phyloP scores from a whole-genome alignment of 441 rosid species.

The Hura crepitans region DNA sequence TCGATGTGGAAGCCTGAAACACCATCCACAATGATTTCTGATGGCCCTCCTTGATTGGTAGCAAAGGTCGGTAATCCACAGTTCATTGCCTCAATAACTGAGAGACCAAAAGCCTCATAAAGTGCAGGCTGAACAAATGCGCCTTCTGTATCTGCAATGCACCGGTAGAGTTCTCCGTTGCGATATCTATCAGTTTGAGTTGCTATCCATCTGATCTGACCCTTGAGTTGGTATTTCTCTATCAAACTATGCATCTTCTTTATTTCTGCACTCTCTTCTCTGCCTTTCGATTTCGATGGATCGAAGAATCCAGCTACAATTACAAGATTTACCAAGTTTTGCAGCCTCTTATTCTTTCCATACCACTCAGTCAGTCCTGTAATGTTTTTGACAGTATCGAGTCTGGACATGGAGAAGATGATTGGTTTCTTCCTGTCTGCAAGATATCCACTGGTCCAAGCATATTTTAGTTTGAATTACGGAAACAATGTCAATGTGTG shows the following conservation, averaged over 20 bases:
- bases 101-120: slow-evolving; percentile 88
- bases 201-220: slow-evolving; percentile 89
- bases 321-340: slow-evolving; percentile 72
- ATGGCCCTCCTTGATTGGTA: slow-evolving; percentile 90
- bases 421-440: slow-evolving; percentile 72
- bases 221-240: slow-evolving; percentile 61
- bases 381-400: slow-evolving; percentile 84
- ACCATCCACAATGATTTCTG: slow-evolving; percentile 80
- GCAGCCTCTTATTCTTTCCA: slow-evolving; percentile 57
- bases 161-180: slow-evolving; percentile 81
- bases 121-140: slow-evolving; percentile 87
- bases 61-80: slow-evolving; percentile 92
- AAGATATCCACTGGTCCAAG: slow-evolving; percentile 42
- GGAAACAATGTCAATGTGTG: too few species aligned
- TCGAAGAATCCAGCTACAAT: slow-evolving; percentile 54
- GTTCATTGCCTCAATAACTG: slow-evolving; percentile 90
- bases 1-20: slow-evolving; percentile 85
- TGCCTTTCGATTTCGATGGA: slow-evolving; percentile 68
- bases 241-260: slow-evolving; percentile 66
- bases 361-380: slow-evolving; percentile 90
- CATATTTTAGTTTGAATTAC: too few species aligned
- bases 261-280: slow-evolving; percentile 81
- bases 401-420: slow-evolving; percentile 87
- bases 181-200: slow-evolving; percentile 81
- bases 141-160: slow-evolving; percentile 77